These are phyloP conservation scores for Boletus sp. DNA, from an alignment of 768 basidiomycete species.

Conservation along the genomic window DNA sequence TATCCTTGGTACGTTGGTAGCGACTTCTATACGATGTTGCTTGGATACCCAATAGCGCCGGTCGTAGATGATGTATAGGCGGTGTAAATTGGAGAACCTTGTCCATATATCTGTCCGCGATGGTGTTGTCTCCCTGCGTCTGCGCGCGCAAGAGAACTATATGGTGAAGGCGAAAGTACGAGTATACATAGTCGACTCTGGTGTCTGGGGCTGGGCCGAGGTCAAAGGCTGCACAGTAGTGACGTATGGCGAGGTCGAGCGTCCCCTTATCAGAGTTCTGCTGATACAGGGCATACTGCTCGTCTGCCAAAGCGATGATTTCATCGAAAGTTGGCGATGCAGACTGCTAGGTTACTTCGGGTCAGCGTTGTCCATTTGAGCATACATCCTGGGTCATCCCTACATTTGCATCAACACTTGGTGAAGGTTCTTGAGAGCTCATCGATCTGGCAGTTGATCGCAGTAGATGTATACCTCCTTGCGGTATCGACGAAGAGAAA, in stretches of 20 bases:
- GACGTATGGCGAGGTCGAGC: constrained; percentile 10
- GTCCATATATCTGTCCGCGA: constrained; percentile 7
- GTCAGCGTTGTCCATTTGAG: background rate
- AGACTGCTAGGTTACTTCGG: background rate
- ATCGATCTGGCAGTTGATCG: background rate
- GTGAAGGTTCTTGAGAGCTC: background rate
- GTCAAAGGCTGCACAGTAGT: constrained; percentile 19
- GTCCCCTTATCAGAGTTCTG: background rate
- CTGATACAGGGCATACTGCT: constrained; percentile 7
- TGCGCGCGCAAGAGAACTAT: background rate
- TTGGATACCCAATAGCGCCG: constrained; percentile 7
- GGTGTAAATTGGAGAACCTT: constrained; percentile 7
- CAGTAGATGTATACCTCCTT: background rate
- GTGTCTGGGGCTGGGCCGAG: constrained; percentile 9
- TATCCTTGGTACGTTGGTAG: constrained; percentile 10
- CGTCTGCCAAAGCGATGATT: constrained; percentile 8
- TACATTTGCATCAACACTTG: constrained; percentile 3
- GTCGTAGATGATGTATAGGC: constrained; percentile 5
- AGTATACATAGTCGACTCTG: background rate
- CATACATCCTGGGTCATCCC: background rate
- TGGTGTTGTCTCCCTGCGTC: background rate
- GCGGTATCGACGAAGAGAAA: background rate
- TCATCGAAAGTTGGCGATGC: constrained; percentile 27
- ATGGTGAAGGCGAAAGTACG: constrained; percentile 13
- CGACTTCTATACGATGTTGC: constrained; percentile 11